Conservation (phyloP, 495 filamentous ascomycete genomes). For the Penicillium herquei region DNA sequence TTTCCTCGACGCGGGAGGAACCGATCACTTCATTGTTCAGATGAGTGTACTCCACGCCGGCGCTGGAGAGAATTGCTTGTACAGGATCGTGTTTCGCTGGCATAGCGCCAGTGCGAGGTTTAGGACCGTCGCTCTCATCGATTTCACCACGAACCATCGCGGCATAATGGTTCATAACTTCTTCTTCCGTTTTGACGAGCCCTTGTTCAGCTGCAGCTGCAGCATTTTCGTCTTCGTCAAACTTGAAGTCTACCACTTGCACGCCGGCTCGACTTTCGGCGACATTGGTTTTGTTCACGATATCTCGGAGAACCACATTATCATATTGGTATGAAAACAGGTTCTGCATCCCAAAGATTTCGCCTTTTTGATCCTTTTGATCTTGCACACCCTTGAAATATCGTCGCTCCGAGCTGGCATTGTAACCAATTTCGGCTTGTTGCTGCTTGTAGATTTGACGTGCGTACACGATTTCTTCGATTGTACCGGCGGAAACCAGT, state of each 20-base stretch:
- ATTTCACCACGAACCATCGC: constrained; percentile 60
- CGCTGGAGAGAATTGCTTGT: constrained; percentile 82
- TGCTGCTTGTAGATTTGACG: constrained; percentile 99
- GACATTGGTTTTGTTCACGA: constrained; percentile 97
- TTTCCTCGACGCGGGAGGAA: constrained; percentile 78
- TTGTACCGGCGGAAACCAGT: constrained; percentile 87
- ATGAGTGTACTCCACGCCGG: constrained; percentile 93
- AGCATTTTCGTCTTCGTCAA: constrained; percentile 54
- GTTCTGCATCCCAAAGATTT: constrained; percentile 89
- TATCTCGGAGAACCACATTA: constrained; percentile 79
- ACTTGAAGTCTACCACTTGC: constrained; percentile 69
- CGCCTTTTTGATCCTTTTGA: constrained; percentile 75
- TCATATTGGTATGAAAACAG: constrained; percentile 82
- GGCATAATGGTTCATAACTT: constrained; percentile 75
- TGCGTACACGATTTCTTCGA: constrained; percentile 97
- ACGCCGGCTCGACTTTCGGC: constrained; percentile 90
- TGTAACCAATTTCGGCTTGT: constrained; percentile 97
- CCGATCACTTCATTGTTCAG: constrained; percentile 96
- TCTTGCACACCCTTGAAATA: constrained; percentile 97
- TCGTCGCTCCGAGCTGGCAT: constrained; percentile 82
- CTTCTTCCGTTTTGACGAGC: constrained; percentile 36
- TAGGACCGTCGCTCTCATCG: constrained; percentile 31
- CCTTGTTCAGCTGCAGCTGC: constrained; percentile 22
- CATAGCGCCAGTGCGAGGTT: constrained; percentile 10
- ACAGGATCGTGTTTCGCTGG: constrained; percentile 67